Percentiles rank a stretch among this genome's conserved stretches.
These are phyloP conservation scores for Neonectria magnoliae DNA, from an alignment of 2,329 filamentous ascomycete genomes.

Conservation along the genomic window DNA sequence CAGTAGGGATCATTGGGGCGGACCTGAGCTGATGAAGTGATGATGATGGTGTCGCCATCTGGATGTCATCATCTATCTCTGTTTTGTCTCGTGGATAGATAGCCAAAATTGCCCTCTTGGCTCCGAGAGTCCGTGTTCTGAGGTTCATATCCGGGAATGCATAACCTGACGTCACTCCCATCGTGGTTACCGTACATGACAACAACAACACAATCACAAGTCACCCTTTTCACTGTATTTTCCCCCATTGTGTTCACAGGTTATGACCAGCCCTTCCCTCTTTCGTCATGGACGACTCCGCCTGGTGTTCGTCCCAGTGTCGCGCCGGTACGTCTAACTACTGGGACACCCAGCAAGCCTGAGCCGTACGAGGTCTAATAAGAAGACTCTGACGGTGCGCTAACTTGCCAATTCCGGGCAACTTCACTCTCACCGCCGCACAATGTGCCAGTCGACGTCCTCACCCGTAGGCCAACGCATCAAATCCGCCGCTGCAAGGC, in stretches of 20 bases:
- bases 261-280: slow-evolving; percentile 6
- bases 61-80: background rate
- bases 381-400: slow-evolving; percentile 30
- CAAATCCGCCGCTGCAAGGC: background rate
- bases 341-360: slow-evolving; percentile 11
- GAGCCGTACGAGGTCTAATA: slow-evolving; percentile 33
- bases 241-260: no score
- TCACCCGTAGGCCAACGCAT: background rate
- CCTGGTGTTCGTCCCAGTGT: slow-evolving; percentile 14
- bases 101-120: no score
- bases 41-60: slow-evolving; percentile 15
- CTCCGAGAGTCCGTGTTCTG: background rate
- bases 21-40: background rate
- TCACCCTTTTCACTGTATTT: no score
- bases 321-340: background rate
- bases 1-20: slow-evolving; percentile 2
- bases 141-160: no score
- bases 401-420: slow-evolving; percentile 29
- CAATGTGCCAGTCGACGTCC: background rate
- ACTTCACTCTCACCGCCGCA: slow-evolving; percentile 38
- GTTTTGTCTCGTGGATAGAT: no score
- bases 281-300: slow-evolving; percentile 18
- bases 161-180: background rate
- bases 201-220: background rate
- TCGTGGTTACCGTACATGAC: background rate